Evolutionary conservation across 345 rosid genomes (phyloP), one percentile per base, ranked within the genome.

Genomic region (Populus tremula): DNA sequence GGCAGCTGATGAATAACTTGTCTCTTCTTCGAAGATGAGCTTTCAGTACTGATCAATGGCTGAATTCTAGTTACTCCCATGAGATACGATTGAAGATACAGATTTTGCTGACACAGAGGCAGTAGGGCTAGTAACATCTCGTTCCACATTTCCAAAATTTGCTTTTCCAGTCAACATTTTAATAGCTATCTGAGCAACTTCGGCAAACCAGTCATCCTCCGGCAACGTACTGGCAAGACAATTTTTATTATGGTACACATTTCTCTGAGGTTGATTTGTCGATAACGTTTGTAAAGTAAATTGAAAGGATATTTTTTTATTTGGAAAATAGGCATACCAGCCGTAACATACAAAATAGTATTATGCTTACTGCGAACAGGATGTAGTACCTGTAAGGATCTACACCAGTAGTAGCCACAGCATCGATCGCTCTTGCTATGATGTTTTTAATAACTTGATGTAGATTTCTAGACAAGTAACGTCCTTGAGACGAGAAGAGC

Each of bases 141-240:
- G 79, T 14, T 91, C 97, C 20, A 72, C 78, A 70, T 76, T 83
- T 16, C 81, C 89, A 53, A 84, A 92, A 72, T 85, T 87, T 14
- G 73, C 91, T 79, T 93, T 90, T 50, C 93, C 96, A 4, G 83
- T 81, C 77, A 93, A 75, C 90, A 88, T 90, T 84, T 92, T 92
- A 53, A 93, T 92, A 14, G 96, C 99, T 79, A 92, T 90, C 80
- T 92, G 92, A 72, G 96, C 89, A 33, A 93, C 92, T 78, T 93
- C 98, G n/a, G 89, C 97, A 78, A 92, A 93, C 97, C 99, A 93
- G 43, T 95, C 96, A 41, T 95, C 99, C 80, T 90, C 97, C 6
- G 97, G 99, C 84, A 95, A 81, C 31, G 79, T 84, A 63, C 96
- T 91, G 87, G 77, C 65, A 80, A 71, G 61, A 64, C 31, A 23